Conservation (phyloP, 2,329 filamentous ascomycete genomes). For the Arthrobotrys megalospora region DNA sequence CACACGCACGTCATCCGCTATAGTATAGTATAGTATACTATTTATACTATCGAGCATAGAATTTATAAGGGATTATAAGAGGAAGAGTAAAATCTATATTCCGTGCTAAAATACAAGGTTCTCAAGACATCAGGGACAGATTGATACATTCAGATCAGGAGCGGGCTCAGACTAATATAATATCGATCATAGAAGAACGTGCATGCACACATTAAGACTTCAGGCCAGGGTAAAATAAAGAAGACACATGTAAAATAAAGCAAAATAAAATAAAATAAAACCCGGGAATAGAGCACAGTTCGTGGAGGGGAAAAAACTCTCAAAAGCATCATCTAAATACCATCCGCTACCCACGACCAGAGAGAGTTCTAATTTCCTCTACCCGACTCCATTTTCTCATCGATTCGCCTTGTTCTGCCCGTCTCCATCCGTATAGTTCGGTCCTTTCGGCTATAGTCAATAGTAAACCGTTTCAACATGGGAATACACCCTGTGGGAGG, state of each 20-base stretch:
- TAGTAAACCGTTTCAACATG: constrained; percentile 3
- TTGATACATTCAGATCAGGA: not conserved
- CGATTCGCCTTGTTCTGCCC: not conserved
- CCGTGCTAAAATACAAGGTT: constrained; percentile 29
- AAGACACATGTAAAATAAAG: constrained; percentile 66
- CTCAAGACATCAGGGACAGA: not conserved
- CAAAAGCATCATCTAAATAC: constrained; percentile 64
- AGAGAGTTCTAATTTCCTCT: constrained; percentile 19
- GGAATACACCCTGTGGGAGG: constrained; percentile 5
- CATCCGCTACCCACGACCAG: constrained; percentile 58
- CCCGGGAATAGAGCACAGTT: constrained; percentile 63
- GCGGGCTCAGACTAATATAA: constrained; percentile 55
- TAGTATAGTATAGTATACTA: no score
- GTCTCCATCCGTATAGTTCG: constrained; percentile 35
- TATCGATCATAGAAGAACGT: constrained; percentile 48
- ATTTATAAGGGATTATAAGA: not conserved
- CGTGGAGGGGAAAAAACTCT: constrained; percentile 62
- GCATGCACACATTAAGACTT: constrained; percentile 61
- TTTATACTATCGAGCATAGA: no score
- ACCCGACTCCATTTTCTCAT: constrained; percentile 21
- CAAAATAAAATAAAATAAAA: constrained; percentile 66
- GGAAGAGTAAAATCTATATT: constrained; percentile 32
- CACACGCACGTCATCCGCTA: constrained; percentile 35
- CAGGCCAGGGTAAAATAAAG: constrained; percentile 33
- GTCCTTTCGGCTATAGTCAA: constrained; percentile 6